Conservation (phyloP, 2,329 filamentous ascomycete genomes). For the Sporothrix curviconia region DNA sequence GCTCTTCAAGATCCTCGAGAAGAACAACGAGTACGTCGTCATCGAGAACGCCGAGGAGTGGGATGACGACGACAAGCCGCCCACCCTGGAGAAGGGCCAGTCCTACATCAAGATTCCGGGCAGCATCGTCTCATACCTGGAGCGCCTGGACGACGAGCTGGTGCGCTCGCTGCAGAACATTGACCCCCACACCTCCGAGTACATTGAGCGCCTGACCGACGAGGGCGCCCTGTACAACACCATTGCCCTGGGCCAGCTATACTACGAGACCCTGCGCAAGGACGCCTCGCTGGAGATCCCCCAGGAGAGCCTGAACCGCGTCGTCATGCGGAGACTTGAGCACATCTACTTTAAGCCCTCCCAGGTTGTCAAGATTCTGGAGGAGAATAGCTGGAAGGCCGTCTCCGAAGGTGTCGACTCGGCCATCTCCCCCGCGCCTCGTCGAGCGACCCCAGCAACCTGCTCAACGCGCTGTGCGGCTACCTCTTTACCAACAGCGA, state of each 20-base stretch:
- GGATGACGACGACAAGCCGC: constrained; percentile 96
- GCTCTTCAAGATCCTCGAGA: constrained; percentile 72
- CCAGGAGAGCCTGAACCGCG: constrained; percentile 84
- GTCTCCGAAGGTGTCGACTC: constrained; percentile 68
- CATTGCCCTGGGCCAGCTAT: constrained; percentile 80
- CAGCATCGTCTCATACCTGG: constrained; percentile 88
- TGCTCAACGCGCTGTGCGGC: constrained; percentile 84
- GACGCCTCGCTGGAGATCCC: constrained; percentile 63
- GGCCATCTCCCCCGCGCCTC: constrained; percentile 68
- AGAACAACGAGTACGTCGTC: constrained; percentile 74
- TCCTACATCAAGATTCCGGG: constrained; percentile 86
- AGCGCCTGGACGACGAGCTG: constrained; percentile 94
- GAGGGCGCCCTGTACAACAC: constrained; percentile 87
- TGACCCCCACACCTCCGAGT: constrained; percentile 96
- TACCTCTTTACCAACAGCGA: constrained; percentile 94
- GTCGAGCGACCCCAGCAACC: constrained; percentile 60
- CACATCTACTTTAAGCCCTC: constrained; percentile 99
- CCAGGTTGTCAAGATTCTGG: constrained; percentile 85
- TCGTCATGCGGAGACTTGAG: constrained; percentile 89
- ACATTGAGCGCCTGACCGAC: constrained; percentile 89
- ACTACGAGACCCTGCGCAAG: constrained; percentile 75
- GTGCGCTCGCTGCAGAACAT: constrained; percentile 95
- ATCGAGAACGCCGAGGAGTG: constrained; percentile 92
- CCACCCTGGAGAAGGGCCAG: constrained; percentile 64
- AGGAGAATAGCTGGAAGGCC: constrained; percentile 87